Conservation (phyloP, 2,329 filamentous ascomycete species). For the Aspergillus versicolor region DNA sequence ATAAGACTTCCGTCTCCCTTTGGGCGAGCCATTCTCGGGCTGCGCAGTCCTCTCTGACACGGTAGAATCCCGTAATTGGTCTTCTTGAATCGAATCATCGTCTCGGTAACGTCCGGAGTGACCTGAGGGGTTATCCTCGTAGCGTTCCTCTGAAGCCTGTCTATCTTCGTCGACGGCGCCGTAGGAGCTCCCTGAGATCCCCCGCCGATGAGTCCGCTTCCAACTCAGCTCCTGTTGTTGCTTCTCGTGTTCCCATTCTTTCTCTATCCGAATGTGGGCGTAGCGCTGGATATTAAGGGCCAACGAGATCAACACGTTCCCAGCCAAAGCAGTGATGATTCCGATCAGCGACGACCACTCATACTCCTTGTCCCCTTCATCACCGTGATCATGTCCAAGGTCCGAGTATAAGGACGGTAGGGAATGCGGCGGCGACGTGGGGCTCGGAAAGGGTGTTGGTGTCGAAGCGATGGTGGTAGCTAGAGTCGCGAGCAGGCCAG, state of each 20-base stretch:
- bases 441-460: conserved; percentile 17
- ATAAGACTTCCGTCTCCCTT: conserved; percentile 65
- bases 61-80: conserved; percentile 32
- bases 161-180: conserved; percentile 39
- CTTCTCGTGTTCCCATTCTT: conserved; percentile 62
- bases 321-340: conserved; percentile 86
- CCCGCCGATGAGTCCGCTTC: conserved; percentile 41
- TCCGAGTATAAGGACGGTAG: conserved; percentile 17
- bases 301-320: conserved; percentile 91
- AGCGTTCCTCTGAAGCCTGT: conserved; percentile 13
- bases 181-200: conserved; percentile 35
- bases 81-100: conserved; percentile 45
- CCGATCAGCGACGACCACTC: conserved; percentile 91
- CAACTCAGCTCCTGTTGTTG: conserved; percentile 56
- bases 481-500: conserved; percentile 29
- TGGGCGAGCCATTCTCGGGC: conserved; percentile 37
- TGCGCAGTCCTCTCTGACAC: conserved; percentile 42
- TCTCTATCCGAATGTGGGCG: conserved; percentile 80
- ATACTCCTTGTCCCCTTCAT: conserved; percentile 22
- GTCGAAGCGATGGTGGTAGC: conserved; percentile 23
- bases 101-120: conserved; percentile 16
- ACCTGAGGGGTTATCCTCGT: conserved; percentile 21
- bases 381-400: conserved; percentile 21
- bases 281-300: conserved; percentile 96
- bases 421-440: conserved; percentile 18